Percentiles rank a stretch among this genome's conserved stretches.
Conservation (phyloP, 208 protist species). For the Lotmaria passim region DNA sequence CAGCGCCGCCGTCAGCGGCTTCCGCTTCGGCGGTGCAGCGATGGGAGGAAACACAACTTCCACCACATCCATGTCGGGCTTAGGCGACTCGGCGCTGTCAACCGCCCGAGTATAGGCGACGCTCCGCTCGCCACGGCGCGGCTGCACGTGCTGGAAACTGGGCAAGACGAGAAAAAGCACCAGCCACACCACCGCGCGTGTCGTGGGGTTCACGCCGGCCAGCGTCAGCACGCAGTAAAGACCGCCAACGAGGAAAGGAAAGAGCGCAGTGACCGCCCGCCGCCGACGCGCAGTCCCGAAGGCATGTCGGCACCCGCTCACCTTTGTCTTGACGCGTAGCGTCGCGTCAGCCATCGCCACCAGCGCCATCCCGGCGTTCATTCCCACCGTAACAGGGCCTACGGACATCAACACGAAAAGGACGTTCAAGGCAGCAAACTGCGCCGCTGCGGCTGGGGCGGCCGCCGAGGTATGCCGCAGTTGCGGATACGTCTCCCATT, state of each 20-base stretch:
- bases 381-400: conserved; percentile 21
- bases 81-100: not conserved
- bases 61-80: not conserved
- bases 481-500: conserved; percentile 14
- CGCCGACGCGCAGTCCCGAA: conserved; percentile 5
- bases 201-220: conserved; percentile 9
- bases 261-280: not conserved
- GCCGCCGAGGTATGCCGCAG: conserved; percentile 2
- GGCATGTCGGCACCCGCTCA: not conserved
- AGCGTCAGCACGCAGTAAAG: not conserved
- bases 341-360: conserved; percentile 1
- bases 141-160: not conserved
- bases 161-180: conserved; percentile 16
- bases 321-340: not conserved
- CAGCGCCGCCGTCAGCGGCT: not conserved
- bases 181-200: conserved; percentile 21
- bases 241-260: not conserved
- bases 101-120: not conserved
- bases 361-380: conserved; percentile 19
- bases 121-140: not conserved
- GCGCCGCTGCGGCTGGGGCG: not conserved
- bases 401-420: conserved; percentile 10
- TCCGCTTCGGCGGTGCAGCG: not conserved
- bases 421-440: not conserved
- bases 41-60: conserved; percentile 12